Conservation (phyloP, 495 filamentous ascomycete species). For the Trichoderma erinaceum region DNA sequence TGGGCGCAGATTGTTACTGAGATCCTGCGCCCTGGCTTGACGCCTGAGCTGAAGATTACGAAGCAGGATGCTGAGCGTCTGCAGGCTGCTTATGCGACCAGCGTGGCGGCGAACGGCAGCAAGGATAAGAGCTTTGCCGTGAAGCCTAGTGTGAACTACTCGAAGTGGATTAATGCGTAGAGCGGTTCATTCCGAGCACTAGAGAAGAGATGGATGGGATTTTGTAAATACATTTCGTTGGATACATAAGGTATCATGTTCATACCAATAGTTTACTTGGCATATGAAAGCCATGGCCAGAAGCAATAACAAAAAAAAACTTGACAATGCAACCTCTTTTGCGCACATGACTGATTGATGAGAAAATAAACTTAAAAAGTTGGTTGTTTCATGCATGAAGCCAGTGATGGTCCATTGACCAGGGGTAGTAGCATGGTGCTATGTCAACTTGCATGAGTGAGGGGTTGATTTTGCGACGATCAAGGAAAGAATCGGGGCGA, state of each 20-base stretch:
- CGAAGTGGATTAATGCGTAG: not conserved
- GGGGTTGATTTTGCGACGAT: not conserved
- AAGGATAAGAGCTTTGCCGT: not conserved
- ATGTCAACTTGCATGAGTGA: not conserved
- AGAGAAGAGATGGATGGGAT: not conserved
- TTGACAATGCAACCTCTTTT: too few relatives aligned
- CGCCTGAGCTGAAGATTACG: slow-evolving; percentile 23
- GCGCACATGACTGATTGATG: too few relatives aligned
- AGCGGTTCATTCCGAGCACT: not conserved
- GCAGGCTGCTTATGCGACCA: slow-evolving; percentile 16
- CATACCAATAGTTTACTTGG: too few relatives aligned
- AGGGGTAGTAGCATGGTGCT: not conserved
- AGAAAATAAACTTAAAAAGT: too few relatives aligned
- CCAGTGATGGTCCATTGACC: not conserved
- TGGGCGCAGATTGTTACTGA: slow-evolving; percentile 60
- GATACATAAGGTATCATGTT: too few relatives aligned
- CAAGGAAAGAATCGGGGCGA: slow-evolving; percentile 3
- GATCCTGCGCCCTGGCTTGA: slow-evolving; percentile 31
- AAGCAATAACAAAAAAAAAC: too few relatives aligned
- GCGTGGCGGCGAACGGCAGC: not conserved
- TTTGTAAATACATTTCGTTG: not conserved
- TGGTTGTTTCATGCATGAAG: not conserved
- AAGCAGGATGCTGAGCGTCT: slow-evolving; percentile 18
- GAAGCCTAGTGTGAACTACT: not conserved
- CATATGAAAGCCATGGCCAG: too few relatives aligned